Evolutionary conservation across 805 yeast species (phyloP).

Genomic region (Hermanozyma aechmeae): DNA sequence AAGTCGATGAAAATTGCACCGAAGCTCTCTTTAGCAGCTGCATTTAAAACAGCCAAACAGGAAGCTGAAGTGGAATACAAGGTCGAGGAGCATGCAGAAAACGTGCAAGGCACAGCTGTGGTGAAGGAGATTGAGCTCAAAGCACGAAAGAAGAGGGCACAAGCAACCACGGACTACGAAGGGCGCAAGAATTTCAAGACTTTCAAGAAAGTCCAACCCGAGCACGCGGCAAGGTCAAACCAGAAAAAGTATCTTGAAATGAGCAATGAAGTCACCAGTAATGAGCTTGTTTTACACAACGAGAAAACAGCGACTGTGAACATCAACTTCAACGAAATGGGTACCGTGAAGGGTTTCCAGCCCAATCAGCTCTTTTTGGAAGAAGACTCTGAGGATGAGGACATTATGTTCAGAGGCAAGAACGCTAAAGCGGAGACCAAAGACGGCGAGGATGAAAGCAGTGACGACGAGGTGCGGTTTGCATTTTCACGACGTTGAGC

Average conservation of each 20-base stretch:
- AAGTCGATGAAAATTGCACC: slow-evolving; percentile 3
- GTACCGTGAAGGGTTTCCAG: slow-evolving; percentile 8
- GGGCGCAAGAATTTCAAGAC: slow-evolving; percentile 10
- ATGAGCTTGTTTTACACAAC: slow-evolving; percentile 2
- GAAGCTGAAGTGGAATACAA: slow-evolving; percentile 4
- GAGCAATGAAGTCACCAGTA: slow-evolving; percentile 4
- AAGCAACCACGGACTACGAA: neutral
- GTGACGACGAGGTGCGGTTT: slow-evolving; percentile 1
- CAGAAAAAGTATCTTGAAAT: no score
- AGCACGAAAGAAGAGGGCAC: neutral
- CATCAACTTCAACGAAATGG: slow-evolving; percentile 9
- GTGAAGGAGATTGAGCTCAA: slow-evolving; percentile 3
- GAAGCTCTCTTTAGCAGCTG: slow-evolving; percentile 8
- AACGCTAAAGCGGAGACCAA: neutral
- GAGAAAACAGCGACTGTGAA: neutral
- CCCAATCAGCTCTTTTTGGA: slow-evolving; percentile 9
- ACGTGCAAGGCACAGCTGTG: slow-evolving; percentile 1
- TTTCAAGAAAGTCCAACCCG: slow-evolving; percentile 7
- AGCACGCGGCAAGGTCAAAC: slow-evolving; percentile 8
- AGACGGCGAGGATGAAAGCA: slow-evolving; percentile 1
- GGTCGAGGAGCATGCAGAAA: neutral
- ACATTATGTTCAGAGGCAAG: no score
- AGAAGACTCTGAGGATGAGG: no score
- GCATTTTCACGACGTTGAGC: slow-evolving; percentile 2
- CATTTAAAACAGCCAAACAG: slow-evolving; percentile 5